These are phyloP conservation scores for Diaporthe vexans DNA, from an alignment of 2,329 filamentous ascomycete genomes.

Conservation along the genomic window DNA sequence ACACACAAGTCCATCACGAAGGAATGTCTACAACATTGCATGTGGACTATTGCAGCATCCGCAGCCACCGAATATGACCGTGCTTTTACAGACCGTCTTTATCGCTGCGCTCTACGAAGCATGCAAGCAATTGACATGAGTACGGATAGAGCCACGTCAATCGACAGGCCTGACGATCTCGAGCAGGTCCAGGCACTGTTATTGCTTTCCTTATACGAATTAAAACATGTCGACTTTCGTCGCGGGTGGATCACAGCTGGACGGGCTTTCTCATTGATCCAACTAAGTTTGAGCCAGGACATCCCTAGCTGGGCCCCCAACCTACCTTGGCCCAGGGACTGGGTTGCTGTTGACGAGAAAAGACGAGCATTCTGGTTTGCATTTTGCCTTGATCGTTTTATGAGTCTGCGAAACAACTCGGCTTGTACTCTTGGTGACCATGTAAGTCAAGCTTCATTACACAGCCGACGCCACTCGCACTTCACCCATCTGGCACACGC, in stretches of 20 bases:
- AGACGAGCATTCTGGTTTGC: conserved; percentile 48
- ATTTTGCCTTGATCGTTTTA: conserved; percentile 46
- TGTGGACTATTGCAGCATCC: conserved; percentile 1
- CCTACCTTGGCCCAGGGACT: not conserved
- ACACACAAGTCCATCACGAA: not conserved
- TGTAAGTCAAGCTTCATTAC: not conserved
- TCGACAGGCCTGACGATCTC: not conserved
- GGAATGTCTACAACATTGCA: not conserved
- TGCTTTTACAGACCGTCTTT: not conserved
- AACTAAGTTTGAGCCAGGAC: conserved; percentile 34
- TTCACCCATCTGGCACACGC: not conserved
- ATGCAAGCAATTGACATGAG: not conserved
- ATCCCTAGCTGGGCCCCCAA: conserved; percentile 43
- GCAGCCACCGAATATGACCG: not conserved
- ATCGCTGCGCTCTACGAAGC: not conserved
- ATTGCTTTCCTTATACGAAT: conserved; percentile 46
- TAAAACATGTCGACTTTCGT: conserved; percentile 43
- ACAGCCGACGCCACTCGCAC: not conserved
- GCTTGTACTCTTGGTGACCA: conserved; percentile 46
- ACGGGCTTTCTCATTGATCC: conserved; percentile 52
- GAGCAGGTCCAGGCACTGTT: conserved; percentile 46
- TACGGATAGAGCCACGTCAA: not conserved
- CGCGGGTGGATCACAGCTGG: conserved; percentile 53
- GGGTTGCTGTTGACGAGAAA: conserved; percentile 43
- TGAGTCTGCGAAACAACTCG: conserved; percentile 42